Percentiles rank a stretch among this genome's conserved stretches.
Evolutionary conservation across 1,284 basidiomycete genomes (phyloP).

Genomic region (Sporisorium scitamineum): DNA sequence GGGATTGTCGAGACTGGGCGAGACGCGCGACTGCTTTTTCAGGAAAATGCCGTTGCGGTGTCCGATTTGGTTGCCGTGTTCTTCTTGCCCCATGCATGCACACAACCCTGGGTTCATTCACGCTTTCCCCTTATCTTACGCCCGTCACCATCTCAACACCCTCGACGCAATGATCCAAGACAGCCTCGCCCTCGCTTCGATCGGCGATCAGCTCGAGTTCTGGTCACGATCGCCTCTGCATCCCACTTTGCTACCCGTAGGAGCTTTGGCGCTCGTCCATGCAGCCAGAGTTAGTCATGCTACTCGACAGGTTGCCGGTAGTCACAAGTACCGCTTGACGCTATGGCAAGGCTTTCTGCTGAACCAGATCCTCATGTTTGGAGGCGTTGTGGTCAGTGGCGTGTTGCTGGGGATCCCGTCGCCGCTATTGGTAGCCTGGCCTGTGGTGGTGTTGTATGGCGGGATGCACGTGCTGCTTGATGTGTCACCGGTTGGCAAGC

Average conservation of each 20-base stretch:
- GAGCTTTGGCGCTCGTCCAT: conserved; percentile 40
- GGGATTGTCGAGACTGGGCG: no score
- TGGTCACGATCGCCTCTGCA: conserved; percentile 29
- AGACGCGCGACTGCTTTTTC: conserved; percentile 14
- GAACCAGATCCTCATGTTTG: conserved; percentile 60
- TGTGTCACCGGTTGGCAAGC: conserved; percentile 19
- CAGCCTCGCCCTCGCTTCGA: conserved; percentile 6
- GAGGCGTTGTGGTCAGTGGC: conserved; percentile 33
- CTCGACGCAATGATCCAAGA: conserved; percentile 9
- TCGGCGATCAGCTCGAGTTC: conserved; percentile 22
- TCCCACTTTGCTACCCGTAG: conserved; percentile 41
- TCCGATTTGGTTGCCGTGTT: conserved; percentile 18
- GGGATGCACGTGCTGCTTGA: conserved; percentile 38
- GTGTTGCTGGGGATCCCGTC: conserved; percentile 48
- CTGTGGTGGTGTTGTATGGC: conserved; percentile 54
- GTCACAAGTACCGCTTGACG: conserved; percentile 24
- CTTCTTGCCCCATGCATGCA: conserved; percentile 15
- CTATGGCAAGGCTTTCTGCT: conserved; percentile 56
- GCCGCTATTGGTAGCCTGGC: conserved; percentile 46
- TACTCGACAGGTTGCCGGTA: conserved; percentile 52
- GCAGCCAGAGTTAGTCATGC: conserved; percentile 58
- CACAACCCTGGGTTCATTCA: not conserved
- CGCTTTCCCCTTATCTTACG: not conserved
- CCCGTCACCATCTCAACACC: not conserved
- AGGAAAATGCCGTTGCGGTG: not conserved